Base-by-base conservation (phyloP, 441 rosid species). In the Populus tomentosa region DNA sequence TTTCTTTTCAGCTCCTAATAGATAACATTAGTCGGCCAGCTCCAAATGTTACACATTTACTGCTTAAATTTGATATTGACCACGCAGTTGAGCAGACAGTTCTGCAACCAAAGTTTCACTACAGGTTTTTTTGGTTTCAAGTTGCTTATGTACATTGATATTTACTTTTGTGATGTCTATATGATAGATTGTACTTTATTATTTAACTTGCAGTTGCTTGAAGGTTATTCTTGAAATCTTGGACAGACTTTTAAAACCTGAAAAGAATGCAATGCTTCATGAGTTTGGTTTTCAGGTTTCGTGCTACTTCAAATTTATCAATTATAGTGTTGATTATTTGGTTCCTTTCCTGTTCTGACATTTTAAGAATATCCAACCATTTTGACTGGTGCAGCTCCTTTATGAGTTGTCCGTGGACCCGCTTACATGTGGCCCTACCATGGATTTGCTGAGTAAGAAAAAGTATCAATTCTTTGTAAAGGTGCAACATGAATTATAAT, bases 251-350 rank as follows among this genome's bases (percentile, higher is more conserved):
- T 80, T 82, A 77, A 96, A 87, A 86, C 92, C 96, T 70, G 95
- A 96, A 66, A 83, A 87, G 75, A 96, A 96, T 84, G 90, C 91
- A 74, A 81, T 89, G 83, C 91, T 96, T 80, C 90, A 92, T 86
- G 99, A 96, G 84, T 92, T 94, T 79, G 92, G 97, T 75, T 92
- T 96, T 78, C 98, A 95, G 98, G 99, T 95, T 73, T 78, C 86
- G 70, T 80, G 70, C 64, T 75, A 63, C 38, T 70, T 74, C 72
- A 32, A 40, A n/a, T 71, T 77, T 74, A 30, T 26, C 35, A 40
- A 33, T 72, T 71, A 21, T 63, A 63, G 32, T 61, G 24, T 42
- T 42, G 13, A 16, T 40, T 23, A 67, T 40, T 3, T 26, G 38
- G 38, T 59, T 70, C 76, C 59, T 79, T 74, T 56, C 26, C 10